Evolutionary conservation across 2,329 filamentous ascomycete genomes (phyloP), one percentile per base, ranked within the genome.

Genomic region (Aspergillus sp.): DNA sequence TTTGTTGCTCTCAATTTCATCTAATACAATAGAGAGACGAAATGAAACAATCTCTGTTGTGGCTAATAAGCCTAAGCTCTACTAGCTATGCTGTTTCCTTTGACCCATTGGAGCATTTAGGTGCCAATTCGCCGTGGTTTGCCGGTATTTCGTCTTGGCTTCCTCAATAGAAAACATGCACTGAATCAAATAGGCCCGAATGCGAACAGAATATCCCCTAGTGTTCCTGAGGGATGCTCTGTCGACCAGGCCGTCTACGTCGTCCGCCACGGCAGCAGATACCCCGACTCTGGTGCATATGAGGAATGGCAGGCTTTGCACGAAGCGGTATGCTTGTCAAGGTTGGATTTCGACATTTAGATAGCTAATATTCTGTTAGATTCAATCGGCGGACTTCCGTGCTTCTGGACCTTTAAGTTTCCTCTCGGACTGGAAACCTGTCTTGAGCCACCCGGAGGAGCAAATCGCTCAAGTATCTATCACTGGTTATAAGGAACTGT

Each of bases 401-500:
- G 80, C 84, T 5, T 76, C 67, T 0, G 83, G 83, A 3, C 70
- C 77, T 1, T 72, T 89, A 39, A 72, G 77, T 0, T 89, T 89
- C 65, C 73, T 89, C 31, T 74, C 80, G 12, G 71, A 72, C 3
- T 89, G 87, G 87, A 73, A 79, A 57, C 81, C 85, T 0, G 81
- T 83, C 1, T 73, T 89, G 27, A 82, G 77, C 1, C 74, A 85
- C 56, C 82, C 84, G 0, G 70, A 72, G 0, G 73, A 78, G 8
- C 83, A 89, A 67, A 84, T 89, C 21, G 75, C 82, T 4, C 82
- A 85, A 66, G 70, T 86, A 44, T 86, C 83, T 19, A 75, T 82
- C 6, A 87, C 86, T 1, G 87, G 87, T 0, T 85, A 83, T 65
- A 86, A 86, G 62, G 87, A 89, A 60, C 57, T 68, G 66, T 68